These are phyloP conservation scores for Cercospora zeae-maydis DNA, from an alignment of 2,329 filamentous ascomycete species.

Conservation along the genomic window DNA sequence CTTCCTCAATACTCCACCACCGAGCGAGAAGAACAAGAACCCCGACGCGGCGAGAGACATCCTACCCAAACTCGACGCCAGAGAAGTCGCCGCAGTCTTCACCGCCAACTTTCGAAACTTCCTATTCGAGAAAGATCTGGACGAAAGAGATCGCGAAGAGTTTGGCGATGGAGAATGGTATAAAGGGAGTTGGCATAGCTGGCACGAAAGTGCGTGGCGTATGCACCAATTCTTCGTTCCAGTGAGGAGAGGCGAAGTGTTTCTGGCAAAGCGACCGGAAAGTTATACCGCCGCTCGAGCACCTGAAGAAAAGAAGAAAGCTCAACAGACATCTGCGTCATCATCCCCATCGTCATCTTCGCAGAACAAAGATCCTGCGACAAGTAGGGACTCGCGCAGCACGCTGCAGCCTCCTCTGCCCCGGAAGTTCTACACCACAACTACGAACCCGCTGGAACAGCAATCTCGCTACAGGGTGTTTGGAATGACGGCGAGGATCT, in stretches of 20 bases:
- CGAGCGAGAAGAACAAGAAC: slow-evolving; percentile 63
- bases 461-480: slow-evolving; percentile 69
- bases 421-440: slow-evolving; percentile 29
- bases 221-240: slow-evolving; percentile 94
- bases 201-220: slow-evolving; percentile 73
- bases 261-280: slow-evolving; percentile 29
- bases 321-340: slow-evolving; percentile 1
- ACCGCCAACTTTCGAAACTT: slow-evolving; percentile 86
- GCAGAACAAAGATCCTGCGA: slow-evolving; percentile 9
- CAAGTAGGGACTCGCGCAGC: slow-evolving; percentile 8
- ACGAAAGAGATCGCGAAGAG: slow-evolving; percentile 34
- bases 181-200: slow-evolving; percentile 74
- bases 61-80: slow-evolving; percentile 71
- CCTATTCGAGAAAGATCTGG: slow-evolving; percentile 58
- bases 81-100: slow-evolving; percentile 92
- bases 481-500: slow-evolving; percentile 88
- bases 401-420: slow-evolving; percentile 32
- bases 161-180: slow-evolving; percentile 66
- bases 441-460: slow-evolving; percentile 28
- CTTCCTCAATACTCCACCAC: slow-evolving; percentile 52
- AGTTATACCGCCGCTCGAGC: slow-evolving; percentile 24
- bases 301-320: slow-evolving; percentile 13
- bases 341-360: background rate
- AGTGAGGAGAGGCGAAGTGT: slow-evolving; percentile 64
- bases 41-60: slow-evolving; percentile 42